Evolutionary conservation across 2,329 filamentous ascomycete species (phyloP), one percentile per base, ranked within the genome.

Genomic region (Rasamsonia emersonii): DNA sequence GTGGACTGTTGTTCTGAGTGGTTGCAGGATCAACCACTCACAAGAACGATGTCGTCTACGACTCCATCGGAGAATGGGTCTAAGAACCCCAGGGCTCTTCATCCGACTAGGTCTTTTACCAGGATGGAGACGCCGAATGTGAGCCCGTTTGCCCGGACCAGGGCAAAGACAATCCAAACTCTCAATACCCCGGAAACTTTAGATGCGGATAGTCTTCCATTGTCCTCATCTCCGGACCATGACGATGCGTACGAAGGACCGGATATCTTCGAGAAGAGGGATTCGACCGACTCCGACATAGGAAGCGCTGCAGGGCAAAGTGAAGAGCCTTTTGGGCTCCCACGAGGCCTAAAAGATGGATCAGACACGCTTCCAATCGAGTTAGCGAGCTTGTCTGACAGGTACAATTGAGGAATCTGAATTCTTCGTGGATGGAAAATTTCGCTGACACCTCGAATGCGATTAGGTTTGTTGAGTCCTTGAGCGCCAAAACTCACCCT

Each of bases 341-440:
- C n/a, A n/a, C n/a, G n/a, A n/a, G n/a, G n/a, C n/a, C 35, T 67
- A 9, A 66, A 81, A 3, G 73, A 84, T 40, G 79, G 84, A 36
- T 79, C 93, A 41, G 85, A 93, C n/a, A n/a, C n/a, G 50, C 75
- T 98, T 24, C 91, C 91, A 9, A 91, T 95, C 49, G 91, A 98
- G 69, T 75, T 98, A 37, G 73, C 91, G 37, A 91, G 85, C 57
- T 65, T 95, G 53, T 86, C 82, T 13, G 89, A 96, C 59, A 84
- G 83, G 85, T 86, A 66, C 39, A 56, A 43, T 24, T 18, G 28
- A 15, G 11, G 16, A 28, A 28, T n/a, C 18, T 8, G 18, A 15
- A 24, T 29, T n/a, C 24, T 10, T 15, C 9, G 10, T 33, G n/a
- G 11, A 3, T 17, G 9, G 10, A 18, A 9, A 16, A 25, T 19